Percentiles rank a stretch among this genome's conserved stretches.
phyloP scores from a whole-genome alignment of 2,329 filamentous ascomycete genomes.

The Paraconiothyrium sp. region DNA sequence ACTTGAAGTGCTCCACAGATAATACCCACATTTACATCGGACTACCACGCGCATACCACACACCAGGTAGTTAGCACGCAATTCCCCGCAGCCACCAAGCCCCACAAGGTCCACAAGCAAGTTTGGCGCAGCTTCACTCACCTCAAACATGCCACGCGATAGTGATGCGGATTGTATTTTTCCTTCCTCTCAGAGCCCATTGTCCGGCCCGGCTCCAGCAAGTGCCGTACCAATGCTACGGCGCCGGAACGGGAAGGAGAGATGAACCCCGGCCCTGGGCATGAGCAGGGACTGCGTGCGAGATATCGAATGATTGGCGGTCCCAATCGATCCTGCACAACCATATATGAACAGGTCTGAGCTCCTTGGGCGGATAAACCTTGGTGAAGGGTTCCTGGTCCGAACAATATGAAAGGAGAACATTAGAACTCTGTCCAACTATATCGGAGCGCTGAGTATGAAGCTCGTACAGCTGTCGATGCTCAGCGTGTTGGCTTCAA shows the following conservation, averaged over 20 bases:
- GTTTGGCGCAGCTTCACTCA: neutral
- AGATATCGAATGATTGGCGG: conserved; percentile 2
- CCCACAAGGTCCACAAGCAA: conserved; percentile 7
- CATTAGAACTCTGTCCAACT: neutral
- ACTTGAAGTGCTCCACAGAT: neutral
- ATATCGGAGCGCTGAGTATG: neutral
- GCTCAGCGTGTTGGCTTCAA: too few species aligned
- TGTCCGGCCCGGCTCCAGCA: conserved; percentile 1
- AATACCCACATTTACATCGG: neutral
- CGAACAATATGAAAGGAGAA: conserved; percentile 1
- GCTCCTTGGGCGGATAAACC: conserved; percentile 12
- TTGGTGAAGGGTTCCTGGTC: neutral
- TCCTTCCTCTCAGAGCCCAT: neutral
- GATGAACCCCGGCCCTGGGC: conserved; percentile 5
- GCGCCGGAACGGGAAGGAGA: conserved; percentile 15
- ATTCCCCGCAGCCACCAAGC: conserved; percentile 1
- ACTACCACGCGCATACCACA: neutral
- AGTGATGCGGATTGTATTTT: neutral
- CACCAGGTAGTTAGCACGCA: conserved; percentile 6
- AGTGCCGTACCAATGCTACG: conserved; percentile 15
- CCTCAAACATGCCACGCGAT: neutral
- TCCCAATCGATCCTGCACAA: neutral
- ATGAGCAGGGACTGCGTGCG: neutral
- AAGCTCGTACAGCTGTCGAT: neutral
- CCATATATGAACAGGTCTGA: neutral